Evolutionary conservation across 805 yeast genomes (phyloP).

Genomic region (Candida railenensis): DNA sequence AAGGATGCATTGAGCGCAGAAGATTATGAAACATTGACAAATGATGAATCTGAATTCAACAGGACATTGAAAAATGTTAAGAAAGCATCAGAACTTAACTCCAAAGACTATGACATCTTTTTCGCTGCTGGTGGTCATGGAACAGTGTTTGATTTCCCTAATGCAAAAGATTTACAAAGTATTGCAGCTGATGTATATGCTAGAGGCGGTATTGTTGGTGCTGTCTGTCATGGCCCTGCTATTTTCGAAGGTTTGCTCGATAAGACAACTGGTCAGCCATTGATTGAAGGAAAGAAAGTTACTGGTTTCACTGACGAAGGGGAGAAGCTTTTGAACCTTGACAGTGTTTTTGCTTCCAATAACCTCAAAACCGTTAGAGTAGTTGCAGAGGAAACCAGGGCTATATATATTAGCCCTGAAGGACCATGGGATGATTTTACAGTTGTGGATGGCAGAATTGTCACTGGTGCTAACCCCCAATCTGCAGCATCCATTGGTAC

Average conservation of each 20-base stretch:
- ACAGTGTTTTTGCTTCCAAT: constrained; percentile 16
- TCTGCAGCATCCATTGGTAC: constrained; percentile 44
- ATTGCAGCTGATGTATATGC: constrained; percentile 47
- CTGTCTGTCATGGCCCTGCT: constrained; percentile 71
- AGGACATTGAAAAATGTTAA: constrained; percentile 39
- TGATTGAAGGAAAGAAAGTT: constrained; percentile 51
- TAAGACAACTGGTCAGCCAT: constrained; percentile 36
- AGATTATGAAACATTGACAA: constrained; percentile 42
- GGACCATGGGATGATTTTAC: constrained; percentile 52
- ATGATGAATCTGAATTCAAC: constrained; percentile 38
- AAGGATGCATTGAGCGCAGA: constrained; percentile 20
- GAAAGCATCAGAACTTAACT: constrained; percentile 47
- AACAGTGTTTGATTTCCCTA: constrained; percentile 55
- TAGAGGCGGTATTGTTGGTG: constrained; percentile 55
- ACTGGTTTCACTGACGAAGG: constrained; percentile 65
- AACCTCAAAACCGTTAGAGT: constrained; percentile 36
- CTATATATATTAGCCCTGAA: constrained; percentile 43
- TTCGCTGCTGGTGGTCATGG: constrained; percentile 72
- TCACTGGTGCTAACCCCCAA: constrained; percentile 62
- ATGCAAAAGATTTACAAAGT: constrained; percentile 42
- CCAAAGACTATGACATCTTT: constrained; percentile 52
- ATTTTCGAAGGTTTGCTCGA: constrained; percentile 50
- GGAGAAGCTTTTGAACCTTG: constrained; percentile 34
- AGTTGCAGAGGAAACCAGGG: constrained; percentile 39
- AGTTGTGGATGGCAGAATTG: constrained; percentile 56